phyloP scores from a whole-genome alignment of 441 rosid species.

The Rhodomyrtus psidioides region DNA sequence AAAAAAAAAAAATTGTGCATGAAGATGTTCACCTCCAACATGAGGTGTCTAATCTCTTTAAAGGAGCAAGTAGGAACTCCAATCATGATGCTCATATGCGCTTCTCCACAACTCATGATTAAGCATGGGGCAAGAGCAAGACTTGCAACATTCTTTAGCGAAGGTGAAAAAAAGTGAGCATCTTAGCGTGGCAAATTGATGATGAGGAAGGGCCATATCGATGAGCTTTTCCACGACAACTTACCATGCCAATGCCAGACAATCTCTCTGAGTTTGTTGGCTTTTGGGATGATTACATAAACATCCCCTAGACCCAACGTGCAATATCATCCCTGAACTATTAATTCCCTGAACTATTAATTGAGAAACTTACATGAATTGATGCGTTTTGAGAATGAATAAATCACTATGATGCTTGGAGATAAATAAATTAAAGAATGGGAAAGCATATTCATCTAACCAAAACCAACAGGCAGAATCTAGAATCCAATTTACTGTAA shows the following conservation, averaged over 20 bases:
- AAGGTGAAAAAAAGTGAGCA: neutral
- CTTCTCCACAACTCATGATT: neutral
- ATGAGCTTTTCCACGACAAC: neutral
- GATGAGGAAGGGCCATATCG: neutral
- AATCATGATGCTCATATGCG: neutral
- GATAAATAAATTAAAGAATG: neutral
- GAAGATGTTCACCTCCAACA: neutral
- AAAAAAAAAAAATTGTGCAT: neutral
- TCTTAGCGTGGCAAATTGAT: neutral
- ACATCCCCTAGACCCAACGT: too few species aligned
- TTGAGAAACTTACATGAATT: neutral
- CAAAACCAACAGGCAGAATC: neutral
- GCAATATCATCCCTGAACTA: too few species aligned
- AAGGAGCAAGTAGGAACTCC: neutral
- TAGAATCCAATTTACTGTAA: neutral
- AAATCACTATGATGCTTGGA: neutral
- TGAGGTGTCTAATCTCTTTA: neutral
- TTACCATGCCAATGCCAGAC: too few species aligned
- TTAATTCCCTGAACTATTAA: too few species aligned
- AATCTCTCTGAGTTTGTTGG: too few species aligned
- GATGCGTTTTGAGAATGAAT: neutral
- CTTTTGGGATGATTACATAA: too few species aligned
- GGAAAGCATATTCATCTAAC: neutral
- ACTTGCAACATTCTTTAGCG: neutral
- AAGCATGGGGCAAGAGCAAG: neutral